Conservation (phyloP, 192 early-diverging fungal genomes). For the Umbelopsis sp. region DNA sequence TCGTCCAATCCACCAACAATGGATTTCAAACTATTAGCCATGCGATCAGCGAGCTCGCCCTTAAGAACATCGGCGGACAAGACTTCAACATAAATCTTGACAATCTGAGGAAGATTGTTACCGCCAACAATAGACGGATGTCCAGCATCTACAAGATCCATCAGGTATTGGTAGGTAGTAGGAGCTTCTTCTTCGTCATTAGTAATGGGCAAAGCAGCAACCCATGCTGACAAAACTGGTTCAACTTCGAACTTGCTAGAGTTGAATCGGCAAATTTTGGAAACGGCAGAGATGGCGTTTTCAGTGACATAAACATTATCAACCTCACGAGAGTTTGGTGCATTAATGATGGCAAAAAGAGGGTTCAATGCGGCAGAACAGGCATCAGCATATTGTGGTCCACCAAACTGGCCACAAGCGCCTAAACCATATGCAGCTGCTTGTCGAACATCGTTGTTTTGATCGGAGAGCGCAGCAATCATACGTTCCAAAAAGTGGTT, state of each 20-base stretch:
- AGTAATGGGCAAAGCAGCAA: conserved; percentile 77
- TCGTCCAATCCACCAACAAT: conserved; percentile 50
- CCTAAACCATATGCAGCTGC: conserved; percentile 94
- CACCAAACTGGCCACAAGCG: conserved; percentile 88
- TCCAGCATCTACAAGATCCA: conserved; percentile 69
- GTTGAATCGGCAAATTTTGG: conserved; percentile 83
- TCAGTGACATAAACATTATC: conserved; percentile 90
- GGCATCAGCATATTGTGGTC: conserved; percentile 76
- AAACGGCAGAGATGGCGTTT: conserved; percentile 90
- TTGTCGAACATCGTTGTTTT: conserved; percentile 81
- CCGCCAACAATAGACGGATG: conserved; percentile 65
- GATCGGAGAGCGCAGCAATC: conserved; percentile 56
- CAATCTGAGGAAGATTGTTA: conserved; percentile 62
- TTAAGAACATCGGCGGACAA: conserved; percentile 57
- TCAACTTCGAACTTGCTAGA: conserved; percentile 62
- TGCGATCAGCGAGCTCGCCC: conserved; percentile 47
- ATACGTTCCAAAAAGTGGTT: conserved; percentile 70
- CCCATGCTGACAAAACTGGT: conserved; percentile 72
- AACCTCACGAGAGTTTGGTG: conserved; percentile 61
- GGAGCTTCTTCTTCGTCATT: conserved; percentile 90
- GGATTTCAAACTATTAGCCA: conserved; percentile 56
- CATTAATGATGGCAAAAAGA: conserved; percentile 75
- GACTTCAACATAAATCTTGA: conserved; percentile 64
- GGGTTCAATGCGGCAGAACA: conserved; percentile 71
- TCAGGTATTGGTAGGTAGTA: conserved; percentile 73